phyloP scores from a whole-genome alignment of 179 eudicot species.

The Monotropa hypopitys region DNA sequence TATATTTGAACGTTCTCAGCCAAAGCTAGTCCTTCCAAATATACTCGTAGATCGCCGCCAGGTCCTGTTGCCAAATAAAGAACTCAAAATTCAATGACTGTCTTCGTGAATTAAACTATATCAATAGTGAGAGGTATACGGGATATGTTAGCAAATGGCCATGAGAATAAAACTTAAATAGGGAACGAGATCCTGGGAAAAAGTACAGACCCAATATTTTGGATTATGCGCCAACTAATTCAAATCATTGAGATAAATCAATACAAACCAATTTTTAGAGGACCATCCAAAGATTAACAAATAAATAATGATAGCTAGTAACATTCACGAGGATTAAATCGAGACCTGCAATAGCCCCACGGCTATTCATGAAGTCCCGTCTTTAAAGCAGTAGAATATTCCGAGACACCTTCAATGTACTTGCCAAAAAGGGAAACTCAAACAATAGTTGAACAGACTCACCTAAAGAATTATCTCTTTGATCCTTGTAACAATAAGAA shows the following conservation, averaged over 20 bases:
- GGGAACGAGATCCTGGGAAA: background rate
- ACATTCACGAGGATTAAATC: background rate
- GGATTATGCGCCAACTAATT: background rate
- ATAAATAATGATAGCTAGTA: background rate
- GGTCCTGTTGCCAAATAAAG: slow-evolving; percentile 37
- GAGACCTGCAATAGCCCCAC: background rate
- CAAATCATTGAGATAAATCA: background rate
- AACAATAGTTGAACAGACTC: background rate
- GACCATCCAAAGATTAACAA: background rate
- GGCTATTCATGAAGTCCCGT: background rate
- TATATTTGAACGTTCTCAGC: slow-evolving; percentile 56
- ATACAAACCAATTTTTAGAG: background rate
- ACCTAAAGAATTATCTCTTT: slow-evolving; percentile 1
- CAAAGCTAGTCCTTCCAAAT: slow-evolving; percentile 45
- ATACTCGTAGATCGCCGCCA: slow-evolving; percentile 46
- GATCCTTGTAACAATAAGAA: background rate
- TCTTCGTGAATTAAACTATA: background rate
- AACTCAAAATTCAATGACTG: background rate
- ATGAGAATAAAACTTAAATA: background rate
- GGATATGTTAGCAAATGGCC: background rate
- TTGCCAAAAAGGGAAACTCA: background rate
- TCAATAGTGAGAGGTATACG: background rate
- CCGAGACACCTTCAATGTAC: background rate
- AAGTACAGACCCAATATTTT: background rate
- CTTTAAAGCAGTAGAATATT: background rate